Conservation (phyloP, 352 stramenopile genomes). For the Phytophthora pluvialis region DNA sequence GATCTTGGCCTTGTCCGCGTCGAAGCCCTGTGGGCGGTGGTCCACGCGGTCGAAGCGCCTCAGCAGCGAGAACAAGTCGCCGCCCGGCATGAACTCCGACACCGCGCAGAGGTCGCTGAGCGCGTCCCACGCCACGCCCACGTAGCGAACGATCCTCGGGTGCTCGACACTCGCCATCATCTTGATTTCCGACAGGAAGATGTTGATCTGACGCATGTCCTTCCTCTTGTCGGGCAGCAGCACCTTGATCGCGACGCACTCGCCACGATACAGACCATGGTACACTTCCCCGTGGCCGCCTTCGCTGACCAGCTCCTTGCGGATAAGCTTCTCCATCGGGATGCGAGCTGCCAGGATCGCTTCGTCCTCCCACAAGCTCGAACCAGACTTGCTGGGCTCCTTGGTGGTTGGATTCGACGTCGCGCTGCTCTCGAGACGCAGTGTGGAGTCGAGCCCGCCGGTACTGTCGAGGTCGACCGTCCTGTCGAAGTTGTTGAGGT, state of each 20-base stretch:
- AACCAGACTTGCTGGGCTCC: conserved; percentile 9
- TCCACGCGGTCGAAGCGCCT: conserved; percentile 41
- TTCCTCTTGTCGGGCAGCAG: conserved; percentile 41
- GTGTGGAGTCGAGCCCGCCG: conserved; percentile 29
- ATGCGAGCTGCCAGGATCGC: conserved; percentile 44
- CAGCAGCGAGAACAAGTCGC: conserved; percentile 52
- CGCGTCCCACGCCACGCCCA: conserved; percentile 63
- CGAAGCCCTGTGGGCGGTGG: conserved; percentile 38
- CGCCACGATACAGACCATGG: conserved; percentile 45
- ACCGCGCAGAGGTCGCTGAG: conserved; percentile 54
- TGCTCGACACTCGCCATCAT: conserved; percentile 67
- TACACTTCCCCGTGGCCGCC: conserved; percentile 62
- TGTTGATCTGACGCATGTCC: conserved; percentile 56
- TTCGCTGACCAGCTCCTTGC: conserved; percentile 46
- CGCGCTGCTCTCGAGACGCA: conserved; percentile 29
- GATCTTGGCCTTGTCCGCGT: conserved; percentile 51
- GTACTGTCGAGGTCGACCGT: conserved; percentile 37
- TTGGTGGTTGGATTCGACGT: conserved; percentile 9
- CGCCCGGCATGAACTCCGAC: conserved; percentile 60
- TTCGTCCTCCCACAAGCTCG: conserved; percentile 46
- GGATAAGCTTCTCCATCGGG: conserved; percentile 53
- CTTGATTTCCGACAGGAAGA: conserved; percentile 62
- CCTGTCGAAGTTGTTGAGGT: conserved; percentile 32
- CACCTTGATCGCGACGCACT: conserved; percentile 67
- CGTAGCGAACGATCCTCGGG: conserved; percentile 60